Percentiles rank a stretch among this genome's conserved stretches.
phyloP scores from a whole-genome alignment of 805 yeast genomes.

The Myxozyma udenii region DNA sequence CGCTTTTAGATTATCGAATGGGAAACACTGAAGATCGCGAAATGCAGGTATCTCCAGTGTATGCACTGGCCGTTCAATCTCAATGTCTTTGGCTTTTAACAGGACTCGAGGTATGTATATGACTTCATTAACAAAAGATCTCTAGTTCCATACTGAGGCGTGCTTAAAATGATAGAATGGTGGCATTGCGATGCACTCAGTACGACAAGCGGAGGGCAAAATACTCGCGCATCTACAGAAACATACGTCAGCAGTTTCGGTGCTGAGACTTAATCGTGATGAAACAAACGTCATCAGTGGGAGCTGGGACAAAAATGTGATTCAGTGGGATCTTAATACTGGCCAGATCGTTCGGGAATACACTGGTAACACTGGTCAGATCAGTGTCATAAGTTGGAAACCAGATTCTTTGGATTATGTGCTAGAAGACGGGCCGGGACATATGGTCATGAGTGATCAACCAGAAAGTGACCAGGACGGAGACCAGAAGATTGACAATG shows the following conservation, averaged over 20 bases:
- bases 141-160: not conserved
- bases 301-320: conserved; percentile 80
- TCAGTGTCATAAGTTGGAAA: conserved; percentile 66
- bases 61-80: conserved; percentile 77
- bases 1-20: conserved; percentile 40
- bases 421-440: conserved; percentile 8
- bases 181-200: conserved; percentile 80
- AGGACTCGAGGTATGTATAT: conserved; percentile 51
- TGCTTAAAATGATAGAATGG: conserved; percentile 53
- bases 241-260: conserved; percentile 75
- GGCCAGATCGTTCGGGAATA: conserved; percentile 56
- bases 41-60: conserved; percentile 69
- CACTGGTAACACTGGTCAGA: conserved; percentile 67
- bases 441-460: not conserved
- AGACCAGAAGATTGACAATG: too few species aligned
- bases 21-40: conserved; percentile 11
- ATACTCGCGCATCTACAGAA: conserved; percentile 70
- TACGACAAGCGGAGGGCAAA: conserved; percentile 77
- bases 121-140: not conserved
- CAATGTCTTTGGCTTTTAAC: conserved; percentile 81
- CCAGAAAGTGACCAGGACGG: too few species aligned
- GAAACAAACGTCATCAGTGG: conserved; percentile 74
- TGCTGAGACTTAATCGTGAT: conserved; percentile 55
- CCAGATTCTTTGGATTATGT: too few species aligned
- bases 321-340: conserved; percentile 81